Base-by-base conservation (phyloP, 345 rosid genomes). In the Leavenworthia alabamica region DNA sequence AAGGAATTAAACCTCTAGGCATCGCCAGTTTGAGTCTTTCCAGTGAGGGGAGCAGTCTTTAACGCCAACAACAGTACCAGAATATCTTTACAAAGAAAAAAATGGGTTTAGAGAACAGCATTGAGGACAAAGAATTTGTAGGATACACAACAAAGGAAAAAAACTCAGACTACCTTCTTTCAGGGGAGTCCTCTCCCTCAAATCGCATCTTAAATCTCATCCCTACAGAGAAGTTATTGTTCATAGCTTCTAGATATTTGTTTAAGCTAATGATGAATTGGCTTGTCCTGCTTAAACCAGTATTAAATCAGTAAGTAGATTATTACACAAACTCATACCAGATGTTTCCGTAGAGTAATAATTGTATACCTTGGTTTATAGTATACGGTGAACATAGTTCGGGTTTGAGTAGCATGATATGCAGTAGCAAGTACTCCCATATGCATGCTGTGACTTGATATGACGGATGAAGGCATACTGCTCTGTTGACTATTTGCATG, bases 401-500 rank as follows among this genome's bases (percentile, higher is more conserved):
- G 79, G 8, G 96, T 84, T 8, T 67, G 55, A 61, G 81, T 79
- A 31, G 96, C 94, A 70, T 93, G 99, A 62, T 79, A 80, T 54
- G 97, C 99, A 48, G 94, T 89, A 48, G 97, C 96, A 71, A 89
- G 91, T 67, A 89, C 99, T 27, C 97, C 99, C 2, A 89, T 70
- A 73, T 89, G 97, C 96, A 93, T 89, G 83, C 86, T 89, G 63
- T 85, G 97, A 55, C 96, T 82, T 33, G 97, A 89, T 71, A 93
- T 87, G 69, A 89, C 94, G 9, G 97, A 87, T 4, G 94, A 77
- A n/a, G 96, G 88, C 89, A 82, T 84, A 74, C 75, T 78, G 67
- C 73, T 78, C 62, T 81, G 91, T 66, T 83, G 91, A 7, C 78
- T 73, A 79, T 82, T 79, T 53, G 77, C 79, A 72, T 82, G 90